Conservation (phyloP, 345 rosid genomes). For the Diplotaxis tenuifolia region DNA sequence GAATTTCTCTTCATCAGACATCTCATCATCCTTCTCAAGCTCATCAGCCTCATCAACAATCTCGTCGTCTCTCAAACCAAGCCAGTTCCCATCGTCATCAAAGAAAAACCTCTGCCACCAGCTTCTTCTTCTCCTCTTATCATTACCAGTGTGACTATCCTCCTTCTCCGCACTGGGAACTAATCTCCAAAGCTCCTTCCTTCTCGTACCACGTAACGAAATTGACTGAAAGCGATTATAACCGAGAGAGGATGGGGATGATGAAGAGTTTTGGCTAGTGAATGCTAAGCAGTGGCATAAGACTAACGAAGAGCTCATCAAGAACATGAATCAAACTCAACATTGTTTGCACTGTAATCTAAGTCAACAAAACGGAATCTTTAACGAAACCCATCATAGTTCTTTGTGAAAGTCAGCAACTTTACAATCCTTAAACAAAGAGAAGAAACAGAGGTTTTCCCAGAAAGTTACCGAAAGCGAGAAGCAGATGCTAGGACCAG, state of each 20-base stretch:
- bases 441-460: constrained; percentile 21
- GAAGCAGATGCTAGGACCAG: constrained; percentile 30
- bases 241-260: neutral
- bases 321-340: constrained; percentile 45
- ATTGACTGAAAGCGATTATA: constrained; percentile 27
- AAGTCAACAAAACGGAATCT: constrained; percentile 17
- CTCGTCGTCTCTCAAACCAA: constrained; percentile 67
- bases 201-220: constrained; percentile 32
- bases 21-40: constrained; percentile 41
- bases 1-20: constrained; percentile 61
- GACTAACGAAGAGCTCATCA: constrained; percentile 71
- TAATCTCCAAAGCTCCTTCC: constrained; percentile 43
- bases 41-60: constrained; percentile 46
- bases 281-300: constrained; percentile 47
- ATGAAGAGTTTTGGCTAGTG: constrained; percentile 31
- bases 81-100: constrained; percentile 86
- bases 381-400: constrained; percentile 26
- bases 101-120: constrained; percentile 90
- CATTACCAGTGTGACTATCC: constrained; percentile 31
- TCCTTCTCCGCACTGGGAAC: constrained; percentile 46
- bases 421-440: constrained; percentile 19
- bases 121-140: constrained; percentile 44
- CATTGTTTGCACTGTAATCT: constrained; percentile 37
- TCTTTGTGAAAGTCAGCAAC: constrained; percentile 26
- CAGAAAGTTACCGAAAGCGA: constrained; percentile 21